Base-by-base conservation (phyloP, 805 yeast genomes). In the Naumovozyma baii region DNA sequence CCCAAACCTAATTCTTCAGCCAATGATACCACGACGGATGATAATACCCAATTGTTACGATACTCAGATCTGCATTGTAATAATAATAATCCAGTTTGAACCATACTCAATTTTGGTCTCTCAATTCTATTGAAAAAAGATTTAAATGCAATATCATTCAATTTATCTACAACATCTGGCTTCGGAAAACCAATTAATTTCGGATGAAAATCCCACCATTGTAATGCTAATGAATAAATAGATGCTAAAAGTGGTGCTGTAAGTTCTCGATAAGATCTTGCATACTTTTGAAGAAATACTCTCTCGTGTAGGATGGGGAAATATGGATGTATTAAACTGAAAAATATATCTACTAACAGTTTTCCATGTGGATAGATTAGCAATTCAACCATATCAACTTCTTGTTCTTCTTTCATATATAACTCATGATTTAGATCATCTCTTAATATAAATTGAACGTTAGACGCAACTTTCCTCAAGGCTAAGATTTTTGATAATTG, bases 331-430 rank as follows among this genome's bases (percentile, higher is more conserved):
- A 88, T 78, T 14, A 83, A 74, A 46, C 87, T 73, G 62, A 87
- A 87, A 54, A 86, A 87, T 12, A 86, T 69, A 48, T 84, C 86
- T 29, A 85, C 76, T 39, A 85, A 66, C 9, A 80, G 74, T 46
- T 80, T 83, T 1, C 97, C 97, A 60, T 86, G 87, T 0, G 98
- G 97, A n/a, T 90, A 81, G 15, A 90, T 84, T 37, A 84, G 70
- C 46, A 76, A 70, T 57, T 90, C 97, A 5, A 90, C 84, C 18
- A 79, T 73, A 55, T 90, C 96, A 8, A 84, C 82, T 45, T 81
- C 87, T 43, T 74, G 72, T 36, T 84, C 83, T 63, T 88, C 78
- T 32, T 73, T 69, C 45, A 74, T 73, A 48, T 79, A 80, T 12
- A 81, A 68, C 38, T 76, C 79, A 36, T 80, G 80, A 16, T 84